A percentile compares a stretch with the other conserved stretches of the same genome.
Conservation (phyloP, 2,329 filamentous ascomycete genomes). For the Rugonectria rugulosa region DNA sequence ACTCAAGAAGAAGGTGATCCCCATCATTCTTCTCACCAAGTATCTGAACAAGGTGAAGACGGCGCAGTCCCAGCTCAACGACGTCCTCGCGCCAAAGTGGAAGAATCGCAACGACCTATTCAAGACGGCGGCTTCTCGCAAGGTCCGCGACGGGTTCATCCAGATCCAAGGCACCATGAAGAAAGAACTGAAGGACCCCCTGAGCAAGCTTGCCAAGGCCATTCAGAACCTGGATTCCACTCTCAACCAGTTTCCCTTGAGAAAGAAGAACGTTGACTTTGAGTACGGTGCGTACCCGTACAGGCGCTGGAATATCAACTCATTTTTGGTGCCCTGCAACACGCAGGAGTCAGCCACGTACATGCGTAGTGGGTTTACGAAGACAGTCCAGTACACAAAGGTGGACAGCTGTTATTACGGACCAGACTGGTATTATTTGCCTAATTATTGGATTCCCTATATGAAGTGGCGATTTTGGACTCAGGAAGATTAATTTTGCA, state of each 20-base stretch:
- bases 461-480: slow-evolving; percentile 18
- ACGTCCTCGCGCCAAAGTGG: background rate
- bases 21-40: slow-evolving; percentile 5
- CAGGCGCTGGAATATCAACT: slow-evolving; percentile 15
- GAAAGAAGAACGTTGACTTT: slow-evolving; percentile 18
- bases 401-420: slow-evolving; percentile 18
- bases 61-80: background rate
- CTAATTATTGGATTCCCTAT: slow-evolving; percentile 22
- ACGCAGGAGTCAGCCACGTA: background rate
- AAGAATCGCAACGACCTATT: slow-evolving; percentile 2
- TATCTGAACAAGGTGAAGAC: background rate
- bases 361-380: background rate
- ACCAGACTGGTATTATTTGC: slow-evolving; percentile 10
- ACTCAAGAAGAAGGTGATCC: slow-evolving; percentile 4
- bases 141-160: slow-evolving; percentile 7
- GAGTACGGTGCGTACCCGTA: slow-evolving; percentile 3
- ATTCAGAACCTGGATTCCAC: slow-evolving; percentile 16
- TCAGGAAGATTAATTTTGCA: too few species aligned
- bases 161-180: slow-evolving; percentile 20
- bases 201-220: slow-evolving; percentile 21
- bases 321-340: slow-evolving; percentile 21
- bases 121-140: too few species aligned
- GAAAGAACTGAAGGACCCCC: slow-evolving; percentile 15
- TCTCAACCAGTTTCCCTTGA: slow-evolving; percentile 16
- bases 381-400: background rate